These are phyloP conservation scores for Ceratobasidium sp. DNA, from an alignment of 1,284 basidiomycete species.

Conservation along the genomic window DNA sequence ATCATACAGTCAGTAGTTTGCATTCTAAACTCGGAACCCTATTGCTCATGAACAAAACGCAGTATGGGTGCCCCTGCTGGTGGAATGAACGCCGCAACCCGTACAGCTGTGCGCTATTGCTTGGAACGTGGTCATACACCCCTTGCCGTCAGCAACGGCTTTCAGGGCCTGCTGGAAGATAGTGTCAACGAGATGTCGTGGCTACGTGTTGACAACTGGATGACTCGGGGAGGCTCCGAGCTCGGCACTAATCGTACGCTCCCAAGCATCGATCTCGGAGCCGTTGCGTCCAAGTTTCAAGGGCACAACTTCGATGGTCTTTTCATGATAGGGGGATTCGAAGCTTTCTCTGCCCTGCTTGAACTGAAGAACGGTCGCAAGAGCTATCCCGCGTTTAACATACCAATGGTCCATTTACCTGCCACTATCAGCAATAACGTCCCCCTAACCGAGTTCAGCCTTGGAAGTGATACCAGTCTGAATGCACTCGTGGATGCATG, in stretches of 20 bases:
- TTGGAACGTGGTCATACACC: conserved; percentile 90
- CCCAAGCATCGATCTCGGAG: conserved; percentile 86
- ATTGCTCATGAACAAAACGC: conserved; percentile 30
- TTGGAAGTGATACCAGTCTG: conserved; percentile 94
- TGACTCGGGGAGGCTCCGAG: conserved; percentile 95
- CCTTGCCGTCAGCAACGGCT: conserved; percentile 93
- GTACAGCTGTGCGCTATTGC: conserved; percentile 93
- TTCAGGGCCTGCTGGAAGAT: conserved; percentile 91
- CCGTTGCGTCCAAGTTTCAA: conserved; percentile 89
- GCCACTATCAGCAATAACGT: conserved; percentile 99
- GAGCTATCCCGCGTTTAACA: conserved; percentile 88
- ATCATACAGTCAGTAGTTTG: conserved; percentile 84
- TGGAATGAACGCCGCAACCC: conserved; percentile 98
- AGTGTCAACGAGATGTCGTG: conserved; percentile 87
- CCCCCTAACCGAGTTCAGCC: conserved; percentile 93
- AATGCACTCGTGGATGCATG: conserved; percentile 98
- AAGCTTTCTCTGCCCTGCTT: conserved; percentile 84
- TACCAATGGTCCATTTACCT: conserved; percentile 92
- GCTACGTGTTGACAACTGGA: conserved; percentile 98
- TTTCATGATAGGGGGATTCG: conserved; percentile 94
- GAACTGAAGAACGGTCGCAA: conserved; percentile 82
- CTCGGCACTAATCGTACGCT: conserved; percentile 93
- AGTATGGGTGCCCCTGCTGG: conserved; percentile 97
- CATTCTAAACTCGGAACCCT: not conserved
- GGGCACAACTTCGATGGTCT: conserved; percentile 82